phyloP scores from a whole-genome alignment of 2,329 filamentous ascomycete species.

The Neophaeococcomyces mojaviensis region DNA sequence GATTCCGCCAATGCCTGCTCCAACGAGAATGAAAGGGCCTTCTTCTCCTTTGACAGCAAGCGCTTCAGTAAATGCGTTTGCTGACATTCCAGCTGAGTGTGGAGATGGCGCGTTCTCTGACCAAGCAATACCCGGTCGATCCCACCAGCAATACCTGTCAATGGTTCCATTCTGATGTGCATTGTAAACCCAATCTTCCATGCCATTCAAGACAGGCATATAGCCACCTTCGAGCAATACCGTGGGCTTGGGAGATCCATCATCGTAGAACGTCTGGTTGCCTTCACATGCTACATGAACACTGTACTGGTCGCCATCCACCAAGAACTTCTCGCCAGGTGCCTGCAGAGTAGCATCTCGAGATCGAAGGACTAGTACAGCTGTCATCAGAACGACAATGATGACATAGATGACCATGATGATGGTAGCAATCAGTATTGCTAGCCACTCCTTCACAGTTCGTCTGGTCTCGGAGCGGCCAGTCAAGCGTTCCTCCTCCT shows the following conservation, averaged over 20 bases:
- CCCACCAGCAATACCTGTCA: slow-evolving; percentile 85
- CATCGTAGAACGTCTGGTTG: slow-evolving; percentile 50
- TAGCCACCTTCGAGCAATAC: slow-evolving; percentile 82
- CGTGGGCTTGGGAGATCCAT: slow-evolving; percentile 60
- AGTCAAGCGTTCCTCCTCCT: slow-evolving; percentile 88
- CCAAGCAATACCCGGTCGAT: slow-evolving; percentile 84
- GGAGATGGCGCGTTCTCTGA: slow-evolving; percentile 89
- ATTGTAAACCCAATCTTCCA: slow-evolving; percentile 72
- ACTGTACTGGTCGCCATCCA: slow-evolving; percentile 77
- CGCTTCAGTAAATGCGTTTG: slow-evolving; percentile 80
- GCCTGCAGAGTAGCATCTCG: slow-evolving; percentile 67
- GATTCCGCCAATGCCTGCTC: slow-evolving; percentile 77
- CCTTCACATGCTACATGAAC: slow-evolving; percentile 81
- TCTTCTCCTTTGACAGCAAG: slow-evolving; percentile 71
- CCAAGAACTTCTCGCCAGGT: slow-evolving; percentile 68
- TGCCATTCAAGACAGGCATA: slow-evolving; percentile 65
- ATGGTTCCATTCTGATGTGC: slow-evolving; percentile 75
- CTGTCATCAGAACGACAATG: slow-evolving; percentile 67
- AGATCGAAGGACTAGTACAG: slow-evolving; percentile 69
- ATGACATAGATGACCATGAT: slow-evolving; percentile 60
- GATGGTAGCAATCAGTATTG: slow-evolving; percentile 67
- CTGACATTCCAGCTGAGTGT: slow-evolving; percentile 85
- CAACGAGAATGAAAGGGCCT: slow-evolving; percentile 82
- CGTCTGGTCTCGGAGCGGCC: slow-evolving; percentile 80
- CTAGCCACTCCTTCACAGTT: slow-evolving; percentile 74